Conservation (phyloP, 345 rosid species). For the Rhizophora apiculata region DNA sequence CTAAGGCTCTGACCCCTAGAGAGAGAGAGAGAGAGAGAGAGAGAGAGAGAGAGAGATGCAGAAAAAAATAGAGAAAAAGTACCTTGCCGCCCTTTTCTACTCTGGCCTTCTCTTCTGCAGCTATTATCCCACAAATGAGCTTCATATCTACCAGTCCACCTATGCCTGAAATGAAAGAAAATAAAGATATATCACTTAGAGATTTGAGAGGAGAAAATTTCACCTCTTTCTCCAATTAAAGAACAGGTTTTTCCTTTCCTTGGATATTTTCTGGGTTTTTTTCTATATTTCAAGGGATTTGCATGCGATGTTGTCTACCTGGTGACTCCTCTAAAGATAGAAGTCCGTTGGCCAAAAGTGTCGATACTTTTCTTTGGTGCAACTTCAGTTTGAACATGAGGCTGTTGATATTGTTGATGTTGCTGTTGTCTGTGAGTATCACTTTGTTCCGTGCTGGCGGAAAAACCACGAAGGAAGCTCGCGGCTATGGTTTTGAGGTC, state of each 20-base stretch:
- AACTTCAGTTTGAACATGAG: conserved; percentile 20
- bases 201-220: background rate
- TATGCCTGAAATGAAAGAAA: conserved; percentile 47
- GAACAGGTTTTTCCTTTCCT: no score
- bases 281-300: no score
- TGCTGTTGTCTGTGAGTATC: conserved; percentile 19
- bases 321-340: conserved; percentile 86
- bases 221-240: background rate
- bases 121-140: conserved; percentile 96
- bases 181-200: background rate
- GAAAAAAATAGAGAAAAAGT: background rate
- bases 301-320: conserved; percentile 34
- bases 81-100: conserved; percentile 96
- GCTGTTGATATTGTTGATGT: conserved; percentile 26
- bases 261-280: no score
- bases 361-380: conserved; percentile 55
- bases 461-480: conserved; percentile 61
- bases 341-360: conserved; percentile 86
- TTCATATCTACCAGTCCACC: conserved; percentile 95
- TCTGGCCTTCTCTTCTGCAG: conserved; percentile 89
- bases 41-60: no score
- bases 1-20: background rate
- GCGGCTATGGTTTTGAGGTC: conserved; percentile 80
- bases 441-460: conserved; percentile 23
- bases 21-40: no score